Base-by-base conservation (phyloP, 2,329 filamentous ascomycete genomes). In the Ophiobolus disseminans region DNA sequence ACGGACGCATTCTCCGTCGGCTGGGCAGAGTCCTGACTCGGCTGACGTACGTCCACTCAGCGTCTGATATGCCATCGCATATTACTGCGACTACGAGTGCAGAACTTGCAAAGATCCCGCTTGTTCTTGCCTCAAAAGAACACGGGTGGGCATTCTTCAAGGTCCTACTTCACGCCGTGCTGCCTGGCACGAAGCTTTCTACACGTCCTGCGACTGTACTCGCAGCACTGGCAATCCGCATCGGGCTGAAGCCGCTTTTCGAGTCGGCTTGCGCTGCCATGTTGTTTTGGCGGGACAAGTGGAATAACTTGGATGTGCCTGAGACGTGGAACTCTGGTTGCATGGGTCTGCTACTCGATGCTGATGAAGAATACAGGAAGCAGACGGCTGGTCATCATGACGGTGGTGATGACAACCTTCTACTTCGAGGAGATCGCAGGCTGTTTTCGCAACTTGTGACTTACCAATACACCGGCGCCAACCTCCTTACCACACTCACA, bases 251-350 rank as follows among this genome's bases (percentile, higher is more conserved):
- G 20, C 73, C 74, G 0, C 60, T 82, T 1, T 64, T 70, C 6
- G 64, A 71, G 1, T 69, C 61, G 1, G 80, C 79, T 0, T 74
- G 75, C 25, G 55, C 62, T 2, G 76, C 79, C 46, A 70, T 82
- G 38, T 40, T 77, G 3, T 63, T 57, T 2, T 79, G 74, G 60
- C 69, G 71, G 3, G 63, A 69, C 20, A 72, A 72, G 20, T 82
- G 80, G 79, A 81, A 79, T 46, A 76, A 72, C 8, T 52, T 79
- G 3, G 73, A 78, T 2, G 69, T 76, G 6, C 78, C 78, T 1
- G 80, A 82, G 57, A 82, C 73, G 7, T 82, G 79, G 78, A 80
- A 76, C 36, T 47, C 74, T 6, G 73, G 67, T 46, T 82, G 78
- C 38, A 55, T 81, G 19, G 60, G 66, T 0, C 63, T 81, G n/a